These are phyloP conservation scores for Catenaria anguillulae DNA, from an alignment of 371 early-diverging fungal species.

Conservation along the genomic window DNA sequence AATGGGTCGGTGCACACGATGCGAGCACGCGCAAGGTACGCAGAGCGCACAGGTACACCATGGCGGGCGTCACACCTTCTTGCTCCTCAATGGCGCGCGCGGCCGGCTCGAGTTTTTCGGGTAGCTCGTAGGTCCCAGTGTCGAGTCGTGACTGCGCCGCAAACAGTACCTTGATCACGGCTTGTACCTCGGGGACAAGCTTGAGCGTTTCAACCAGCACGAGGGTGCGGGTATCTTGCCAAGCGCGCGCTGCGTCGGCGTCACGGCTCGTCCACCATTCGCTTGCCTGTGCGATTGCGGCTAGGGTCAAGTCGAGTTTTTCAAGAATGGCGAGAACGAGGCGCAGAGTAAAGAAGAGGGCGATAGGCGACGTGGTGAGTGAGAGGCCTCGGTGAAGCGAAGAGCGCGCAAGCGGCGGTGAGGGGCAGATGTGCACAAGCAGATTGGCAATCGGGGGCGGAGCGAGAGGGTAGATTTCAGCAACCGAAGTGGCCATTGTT, in stretches of 20 bases:
- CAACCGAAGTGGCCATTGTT: constrained; percentile 34
- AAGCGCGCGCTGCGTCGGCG: neutral
- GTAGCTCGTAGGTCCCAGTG: neutral
- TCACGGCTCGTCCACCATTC: neutral
- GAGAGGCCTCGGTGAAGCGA: neutral
- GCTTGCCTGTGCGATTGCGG: neutral
- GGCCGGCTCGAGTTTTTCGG: neutral
- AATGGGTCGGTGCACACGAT: neutral
- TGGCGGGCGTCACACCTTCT: neutral
- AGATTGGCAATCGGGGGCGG: neutral
- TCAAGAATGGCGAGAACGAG: neutral
- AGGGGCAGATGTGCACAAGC: neutral
- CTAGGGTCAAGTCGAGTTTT: neutral
- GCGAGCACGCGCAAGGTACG: neutral
- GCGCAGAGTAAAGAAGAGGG: constrained; percentile 1
- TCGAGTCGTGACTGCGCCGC: neutral
- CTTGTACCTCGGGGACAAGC: neutral
- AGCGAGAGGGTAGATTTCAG: constrained; percentile 23
- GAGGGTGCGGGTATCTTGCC: neutral
- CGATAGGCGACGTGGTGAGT: neutral
- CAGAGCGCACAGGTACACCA: constrained; percentile 7
- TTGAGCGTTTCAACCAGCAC: neutral
- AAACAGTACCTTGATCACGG: neutral
- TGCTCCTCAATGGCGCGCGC: neutral
- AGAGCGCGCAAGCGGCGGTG: neutral